Base-by-base conservation (phyloP, 1,284 basidiomycete species). In the Tilletia indica region DNA sequence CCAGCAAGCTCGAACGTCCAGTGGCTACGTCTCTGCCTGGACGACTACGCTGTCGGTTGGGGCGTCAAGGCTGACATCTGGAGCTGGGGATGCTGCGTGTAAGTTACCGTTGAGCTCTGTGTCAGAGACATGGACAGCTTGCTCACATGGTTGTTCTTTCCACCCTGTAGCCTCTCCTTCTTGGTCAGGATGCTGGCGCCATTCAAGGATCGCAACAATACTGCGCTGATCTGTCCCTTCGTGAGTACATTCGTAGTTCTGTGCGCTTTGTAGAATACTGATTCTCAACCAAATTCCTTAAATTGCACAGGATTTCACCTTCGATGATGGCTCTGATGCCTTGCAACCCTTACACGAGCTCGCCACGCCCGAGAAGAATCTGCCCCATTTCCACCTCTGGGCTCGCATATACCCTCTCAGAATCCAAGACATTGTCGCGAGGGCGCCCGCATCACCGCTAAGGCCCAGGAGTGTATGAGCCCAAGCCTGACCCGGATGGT, bases 51-150 rank as follows among this genome's bases (percentile, higher is more conserved):
- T 45, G 54, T 77, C 14, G 79, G 79, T 0, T 80, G 79, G 79
- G 79, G 79, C 11, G 76, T 78, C 61, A 76, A 77, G 34, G 74
- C 77, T 38, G 79, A 80, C 56, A 73, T 80, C 38, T 80, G 79
- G 79, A 78, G 76, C 45, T 80, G 79, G 79, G 77, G 74, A n/a
- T 79, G 79, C 70, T 77, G 77, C 4, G 76, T 79, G 14, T 45
- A 34, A 31, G 25, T 45, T 12, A 1, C 11, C 11, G 4, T 19
- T 3, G 51, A 14, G 58, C 2, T 34, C 58, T 25, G n/a, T n/a
- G n/a, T 0, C 9, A 54, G 1, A 19, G 16, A 19, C 51, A n/a
- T n/a, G 1, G 31, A 54, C n/a, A 8, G 9, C n/a, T 8, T 54
- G n/a, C n/a, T n/a, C 51, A 54, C 51, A 49, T 2, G 1, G n/a